Evolutionary conservation across 257 asterid genomes (phyloP), one percentile per base, ranked within the genome.

Genomic region (Mentha longifolia): DNA sequence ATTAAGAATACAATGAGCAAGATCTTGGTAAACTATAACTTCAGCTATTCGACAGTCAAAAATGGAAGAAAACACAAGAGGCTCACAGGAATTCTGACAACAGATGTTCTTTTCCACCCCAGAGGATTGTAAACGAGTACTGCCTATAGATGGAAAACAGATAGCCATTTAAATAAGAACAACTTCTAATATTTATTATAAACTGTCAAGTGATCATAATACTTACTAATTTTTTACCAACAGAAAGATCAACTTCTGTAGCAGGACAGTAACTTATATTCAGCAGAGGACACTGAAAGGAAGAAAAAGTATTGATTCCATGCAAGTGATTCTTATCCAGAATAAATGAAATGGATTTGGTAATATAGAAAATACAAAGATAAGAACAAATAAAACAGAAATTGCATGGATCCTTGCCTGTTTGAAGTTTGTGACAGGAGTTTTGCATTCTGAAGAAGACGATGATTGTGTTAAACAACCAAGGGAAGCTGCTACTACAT

Each of bases 81-180:
- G 82, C 96, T 92, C 77, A 95, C 99, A 28, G 98, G 99, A 72
- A 95, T 82, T 78, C 92, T 88, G 77, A 92, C 89, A 20, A 95
- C 84, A 65, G 81, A 81, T 57, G 89, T 77, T 85, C 96, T 85
- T 82, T 88, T 88, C 97, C 97, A 95, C 58, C 99, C 98, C 31
- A 95, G 77, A 68, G 98, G 78, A 65, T 92, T 95, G 86, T 95
- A 95, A 76, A 92, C 87, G 54, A 91, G 86, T 68, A 89, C 91
- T 73, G 82, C 91, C 99, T 95, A 77, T 76, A 76, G 55, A 74
- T 17, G 73, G 20, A 15, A 66, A 46, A 25, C 37, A 65, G 45
- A 5, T 19, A 61, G 43, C 46, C 54, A 75, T 25, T 62, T 35
- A 47, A 65, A 64, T 41, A 51, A 15, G 49, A 56, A 47, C 13